A percentile compares a stretch with the other conserved stretches of the same genome.
Evolutionary conservation across 2,329 filamentous ascomycete species (phyloP).

Genomic region (Ophiostoma populinum): DNA sequence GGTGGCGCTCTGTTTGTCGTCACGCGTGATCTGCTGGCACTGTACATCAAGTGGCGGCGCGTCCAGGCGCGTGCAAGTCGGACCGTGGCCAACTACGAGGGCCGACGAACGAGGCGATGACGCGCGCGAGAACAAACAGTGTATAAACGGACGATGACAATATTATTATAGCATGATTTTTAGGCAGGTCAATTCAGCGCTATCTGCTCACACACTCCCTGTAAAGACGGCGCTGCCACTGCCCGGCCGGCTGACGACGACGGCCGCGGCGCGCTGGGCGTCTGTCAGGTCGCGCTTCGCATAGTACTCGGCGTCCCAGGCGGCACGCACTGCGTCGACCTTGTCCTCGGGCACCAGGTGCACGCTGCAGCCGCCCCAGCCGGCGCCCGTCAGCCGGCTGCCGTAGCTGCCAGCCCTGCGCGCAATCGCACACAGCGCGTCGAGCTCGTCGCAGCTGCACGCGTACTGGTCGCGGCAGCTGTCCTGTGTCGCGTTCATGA

Average conservation of each 20-base stretch:
- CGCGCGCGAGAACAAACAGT: neutral
- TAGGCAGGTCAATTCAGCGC: neutral
- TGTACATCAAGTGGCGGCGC: slow-evolving; percentile 47
- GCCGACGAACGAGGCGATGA: neutral
- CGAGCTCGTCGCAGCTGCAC: slow-evolving; percentile 85
- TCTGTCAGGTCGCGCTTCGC: slow-evolving; percentile 43
- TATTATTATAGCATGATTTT: too few species aligned
- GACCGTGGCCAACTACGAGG: neutral
- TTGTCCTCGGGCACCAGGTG: slow-evolving; percentile 77
- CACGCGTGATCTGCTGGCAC: slow-evolving; percentile 47
- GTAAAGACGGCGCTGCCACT: slow-evolving; percentile 46
- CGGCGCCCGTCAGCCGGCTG: slow-evolving; percentile 75
- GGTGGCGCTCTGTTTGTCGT: slow-evolving; percentile 83
- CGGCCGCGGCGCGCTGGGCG: slow-evolving; percentile 60
- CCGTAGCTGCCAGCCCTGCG: slow-evolving; percentile 65
- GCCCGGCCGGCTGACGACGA: slow-evolving; percentile 79
- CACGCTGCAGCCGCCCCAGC: slow-evolving; percentile 93
- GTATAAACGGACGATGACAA: too few species aligned
- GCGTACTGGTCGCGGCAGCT: slow-evolving; percentile 80
- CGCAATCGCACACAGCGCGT: slow-evolving; percentile 70
- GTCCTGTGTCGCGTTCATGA: slow-evolving; percentile 80
- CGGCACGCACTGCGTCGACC: slow-evolving; percentile 59
- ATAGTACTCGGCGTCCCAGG: slow-evolving; percentile 73
- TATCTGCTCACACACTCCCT: slow-evolving; percentile 13
- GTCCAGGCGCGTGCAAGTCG: slow-evolving; percentile 29